Conservation (phyloP, 164 flowering plant species). For the Stephania cephalantha region DNA sequence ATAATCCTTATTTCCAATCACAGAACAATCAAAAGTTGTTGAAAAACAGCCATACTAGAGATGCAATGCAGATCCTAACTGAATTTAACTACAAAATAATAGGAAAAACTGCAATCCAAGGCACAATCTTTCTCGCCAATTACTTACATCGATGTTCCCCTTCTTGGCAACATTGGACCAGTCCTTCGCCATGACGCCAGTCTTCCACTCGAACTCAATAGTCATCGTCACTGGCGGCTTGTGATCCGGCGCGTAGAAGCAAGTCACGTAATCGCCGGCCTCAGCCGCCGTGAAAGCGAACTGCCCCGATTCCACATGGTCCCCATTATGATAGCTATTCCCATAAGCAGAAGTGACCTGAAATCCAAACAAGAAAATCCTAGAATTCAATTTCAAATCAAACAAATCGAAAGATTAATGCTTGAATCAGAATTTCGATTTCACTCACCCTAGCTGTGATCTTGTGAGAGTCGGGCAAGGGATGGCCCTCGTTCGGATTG, state of each 20-base stretch:
- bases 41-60: too few species aligned
- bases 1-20: too few species aligned
- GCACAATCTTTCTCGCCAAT: background rate
- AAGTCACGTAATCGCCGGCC: conserved; percentile 58
- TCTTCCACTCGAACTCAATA: conserved; percentile 73
- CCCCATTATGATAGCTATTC: conserved; percentile 45
- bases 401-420: background rate
- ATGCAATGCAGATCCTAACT: too few species aligned
- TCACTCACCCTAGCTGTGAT: conserved; percentile 27
- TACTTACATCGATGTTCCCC: conserved; percentile 62
- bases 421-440: background rate
- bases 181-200: conserved; percentile 70
- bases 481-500: conserved; percentile 39
- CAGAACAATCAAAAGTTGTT: too few species aligned
- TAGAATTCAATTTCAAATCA: background rate
- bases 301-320: conserved; percentile 46
- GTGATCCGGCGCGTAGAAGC: conserved; percentile 52
- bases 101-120: background rate
- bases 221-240: conserved; percentile 33
- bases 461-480: conserved; percentile 49
- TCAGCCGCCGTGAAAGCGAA: conserved; percentile 74
- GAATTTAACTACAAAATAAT: background rate
- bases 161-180: conserved; percentile 79
- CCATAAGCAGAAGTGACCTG: conserved; percentile 71
- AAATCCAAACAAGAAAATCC: conserved; percentile 9